A percentile compares a stretch with the other conserved stretches of the same genome.
Evolutionary conservation across 805 yeast species (phyloP).

Genomic region (Candida nanaspora): DNA sequence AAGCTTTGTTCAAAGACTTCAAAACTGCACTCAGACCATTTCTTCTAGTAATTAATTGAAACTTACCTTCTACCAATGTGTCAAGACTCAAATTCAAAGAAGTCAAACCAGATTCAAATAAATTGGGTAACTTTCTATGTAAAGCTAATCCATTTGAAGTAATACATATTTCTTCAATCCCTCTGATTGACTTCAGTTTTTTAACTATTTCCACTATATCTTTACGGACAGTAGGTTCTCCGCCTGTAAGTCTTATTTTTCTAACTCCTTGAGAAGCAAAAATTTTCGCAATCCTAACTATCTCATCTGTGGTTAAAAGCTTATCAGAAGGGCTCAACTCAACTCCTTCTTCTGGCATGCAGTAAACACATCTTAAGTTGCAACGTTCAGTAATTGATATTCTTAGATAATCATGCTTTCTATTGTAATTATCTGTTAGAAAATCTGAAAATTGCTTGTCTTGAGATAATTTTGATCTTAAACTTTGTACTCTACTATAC

Average conservation of each 20-base stretch:
- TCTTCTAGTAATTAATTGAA: slow-evolving; percentile 39
- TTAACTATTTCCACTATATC: slow-evolving; percentile 39
- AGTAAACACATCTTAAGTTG: slow-evolving; percentile 39
- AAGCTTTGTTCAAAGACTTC: slow-evolving; percentile 35
- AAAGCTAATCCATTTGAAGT: slow-evolving; percentile 47
- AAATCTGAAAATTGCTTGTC: slow-evolving; percentile 30
- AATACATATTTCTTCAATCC: slow-evolving; percentile 40
- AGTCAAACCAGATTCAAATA: slow-evolving; percentile 36
- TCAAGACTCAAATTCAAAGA: slow-evolving; percentile 42
- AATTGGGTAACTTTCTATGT: slow-evolving; percentile 37
- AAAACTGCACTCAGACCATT: slow-evolving; percentile 41
- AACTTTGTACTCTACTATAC: slow-evolving; percentile 5
- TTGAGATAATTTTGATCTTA: slow-evolving; percentile 8
- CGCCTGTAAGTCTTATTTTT: slow-evolving; percentile 47
- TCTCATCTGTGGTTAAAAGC: slow-evolving; percentile 37
- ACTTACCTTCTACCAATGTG: slow-evolving; percentile 45
- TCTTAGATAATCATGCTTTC: slow-evolving; percentile 42
- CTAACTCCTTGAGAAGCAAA: slow-evolving; percentile 44
- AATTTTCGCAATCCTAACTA: slow-evolving; percentile 31
- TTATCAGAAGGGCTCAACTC: slow-evolving; percentile 36
- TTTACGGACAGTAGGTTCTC: slow-evolving; percentile 48
- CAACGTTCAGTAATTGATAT: slow-evolving; percentile 47
- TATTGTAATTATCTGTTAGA: slow-evolving; percentile 35
- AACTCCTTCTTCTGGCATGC: slow-evolving; percentile 54
- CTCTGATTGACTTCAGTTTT: slow-evolving; percentile 30